Evolutionary conservation across 1,139 yeast species (phyloP), one percentile per base, ranked within the genome.

Genomic region (Zygotorulaspora mrakii): DNA sequence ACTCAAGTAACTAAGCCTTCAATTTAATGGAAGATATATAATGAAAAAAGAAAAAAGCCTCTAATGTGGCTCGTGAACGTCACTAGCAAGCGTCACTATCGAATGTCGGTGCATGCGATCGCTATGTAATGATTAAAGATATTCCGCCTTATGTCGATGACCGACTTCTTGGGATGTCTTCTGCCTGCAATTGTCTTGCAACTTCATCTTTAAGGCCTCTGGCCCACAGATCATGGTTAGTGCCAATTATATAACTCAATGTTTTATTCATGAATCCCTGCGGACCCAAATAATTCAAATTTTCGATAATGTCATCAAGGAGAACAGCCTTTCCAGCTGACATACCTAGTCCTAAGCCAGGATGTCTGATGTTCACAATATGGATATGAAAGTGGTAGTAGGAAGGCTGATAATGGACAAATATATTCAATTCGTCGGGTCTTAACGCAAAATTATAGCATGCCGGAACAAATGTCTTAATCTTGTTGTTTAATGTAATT

Each of bases 361-460:
- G 77, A 50, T 84, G 85, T 17, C 66, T 70, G 5, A 84, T 70
- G 53, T 82, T 83, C 17, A 88, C 95, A n/a, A 85, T 80, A 58
- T 91, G 98, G 25, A 91, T 73, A 60, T 91, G 98, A 69, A 91
- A 82, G 57, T 91, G 97, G 58, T 91, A 91, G 61, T 91, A 91
- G 0, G 96, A 85, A 0, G 99, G 99, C 48, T 89, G 97, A 61
- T 91, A 88, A 61, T 88, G 97, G 37, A 88, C 72, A 57, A 82
- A 89, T 1, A 87, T 61, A 46, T 94, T 74, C 51, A 89, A 61
- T 50, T 79, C 74, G 39, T 60, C 62, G n/a, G 62, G 52, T 20
- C 45, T 52, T 21, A 61, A 40, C 6, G 57, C 51, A 39, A 52
- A 56, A 42, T 70, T 69, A 57, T 70, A 81, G 24, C 66, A 59